Base-by-base conservation (phyloP, 2,329 filamentous ascomycete species). In the Dactylellina parvicollis region DNA sequence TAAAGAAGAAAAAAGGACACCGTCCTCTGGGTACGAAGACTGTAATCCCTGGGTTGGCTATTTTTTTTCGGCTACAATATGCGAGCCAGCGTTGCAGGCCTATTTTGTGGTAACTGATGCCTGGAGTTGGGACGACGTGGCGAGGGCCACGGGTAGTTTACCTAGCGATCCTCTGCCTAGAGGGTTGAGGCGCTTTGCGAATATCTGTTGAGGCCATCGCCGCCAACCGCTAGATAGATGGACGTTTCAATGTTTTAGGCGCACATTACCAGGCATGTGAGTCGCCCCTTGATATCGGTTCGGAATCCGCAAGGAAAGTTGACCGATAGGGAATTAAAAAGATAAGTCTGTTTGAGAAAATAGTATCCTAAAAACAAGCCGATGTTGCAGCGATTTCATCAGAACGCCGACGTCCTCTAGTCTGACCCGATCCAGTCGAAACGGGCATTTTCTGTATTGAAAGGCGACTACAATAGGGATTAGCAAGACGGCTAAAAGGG, bases 401-500 rank as follows among this genome's bases (percentile, higher is more conserved):
- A 67, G 42, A 18, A 67, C 62, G 52, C 52, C 52, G 52, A 56
- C 34, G 52, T 42, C 32, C 7, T 44, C 22, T 44, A 16, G 49
- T 54, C 7, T 24, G 18, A 20, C 8, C 24, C 10, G 24, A 50
- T 12, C 16, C 9, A 22, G 26, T 18, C 18, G 7, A 34, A 56
- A 42, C 28, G 18, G 14, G 28, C n/a, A n/a, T 9, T 20, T 18
- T 20, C 38, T 56, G 56, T 22, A 57, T 36, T 71, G 56, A 70
- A 70, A 70, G 65, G 65, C 57, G 66, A 57, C 30, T 50, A 57
- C 50, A 38, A 52, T 52, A 20, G 44, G 57, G 22, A 16, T 20
- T 12, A 55, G 50, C 22, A 46, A 52, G 44, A 61, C 66, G 66
- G 66, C 66, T 71, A 71, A 71, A 71, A 50, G 42, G 49, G 50